Base-by-base conservation (phyloP, 768 basidiomycete species). In the Leucocoprinus birnbaumii region DNA sequence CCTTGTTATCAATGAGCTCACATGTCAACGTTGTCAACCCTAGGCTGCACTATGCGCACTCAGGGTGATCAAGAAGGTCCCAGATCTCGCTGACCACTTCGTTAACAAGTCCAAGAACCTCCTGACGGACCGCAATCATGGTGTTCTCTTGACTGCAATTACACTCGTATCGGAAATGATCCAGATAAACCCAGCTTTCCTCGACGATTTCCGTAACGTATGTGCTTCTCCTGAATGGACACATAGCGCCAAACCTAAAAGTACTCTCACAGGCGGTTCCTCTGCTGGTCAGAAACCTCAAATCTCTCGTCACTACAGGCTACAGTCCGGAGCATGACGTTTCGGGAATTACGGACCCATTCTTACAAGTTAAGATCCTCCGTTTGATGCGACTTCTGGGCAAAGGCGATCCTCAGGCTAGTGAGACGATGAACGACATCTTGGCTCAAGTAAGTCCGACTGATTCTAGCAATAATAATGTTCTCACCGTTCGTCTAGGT, bases 261-360 rank as follows among this genome's bases (percentile, higher is more conserved):
- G n/a, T n/a, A n/a, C n/a, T 51, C 22, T 56, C 49, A 19, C 49
- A 96, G 94, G 91, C 90, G 44, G 94, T 98, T 2, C 91, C 94
- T 1, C 74, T 95, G 9, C 87, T 99, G 22, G 96, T 98, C 51
- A 87, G 94, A 59, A 94, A 97, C 64, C 79, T 99, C 61, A 98
- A 98, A 68, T 89, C 93, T 1, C 75, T 98, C 56, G 92, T 91
- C 40, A 94, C 96, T 0, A 97, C 95, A 3, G 96, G 96, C 8
- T 98, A 97, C 71, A 96, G 93, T 62, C 95, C 97, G 21, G 97
- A 98, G 68, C 97, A 98, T 65, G 97, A 99, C 62, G 97, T 99
- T 9, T 93, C 94, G n/a, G 97, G 97, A 35, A 97, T 99, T 70
- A 98, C 97, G 14, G 94, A 96, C 70, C 94, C 94, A 6, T 95